Base-by-base conservation (phyloP, 257 asterid species). In the Capsicum pubescens region DNA sequence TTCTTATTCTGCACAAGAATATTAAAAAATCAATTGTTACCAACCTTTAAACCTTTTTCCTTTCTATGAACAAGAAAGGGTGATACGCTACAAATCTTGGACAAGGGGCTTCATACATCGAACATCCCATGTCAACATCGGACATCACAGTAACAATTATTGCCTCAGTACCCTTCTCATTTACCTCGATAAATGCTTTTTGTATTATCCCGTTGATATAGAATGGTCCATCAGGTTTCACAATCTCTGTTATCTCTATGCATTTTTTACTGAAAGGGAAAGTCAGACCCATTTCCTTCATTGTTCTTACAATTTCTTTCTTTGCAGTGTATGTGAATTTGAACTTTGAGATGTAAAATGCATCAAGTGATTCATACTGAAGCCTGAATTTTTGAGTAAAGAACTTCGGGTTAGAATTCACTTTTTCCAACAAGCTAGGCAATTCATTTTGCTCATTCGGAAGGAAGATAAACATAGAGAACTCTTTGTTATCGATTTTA, bases 141-240 rank as follows among this genome's bases (percentile, higher is more conserved):
- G 32, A 26, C 12, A 0, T 21, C 13, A 57, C 88, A 54, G 90
- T 68, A 12, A 85, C 87, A 48, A 90, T 84, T 32, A 84, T 87
- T 5, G 91, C 89, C 83, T 89, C 88, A 36, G 89, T 87, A 16
- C 90, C 89, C 83, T 79, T 87, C 83, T 89, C 90, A 4, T 87
- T 89, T 7, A 89, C 88, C 81, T 87, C 89, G 0, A 89, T 72
- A 26, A 87, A 85, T 17, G 91, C 71, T 68, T 26, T 26, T 26
- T 26, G 32, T 26, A 26, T 26, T 26, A 26, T 26, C 2, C 32
- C 32, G 1, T 26, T 26, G 32, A 26, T 26, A 26, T 26, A 26
- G 32, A 26, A 26, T 26, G 32, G 32, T 26, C 32, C 32, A 26
- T 26, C 32, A 26, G 32, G 32, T 26, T 26, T 26, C 2, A 26